Conservation (phyloP, 441 rosid genomes). For the Corymbia citriodora region DNA sequence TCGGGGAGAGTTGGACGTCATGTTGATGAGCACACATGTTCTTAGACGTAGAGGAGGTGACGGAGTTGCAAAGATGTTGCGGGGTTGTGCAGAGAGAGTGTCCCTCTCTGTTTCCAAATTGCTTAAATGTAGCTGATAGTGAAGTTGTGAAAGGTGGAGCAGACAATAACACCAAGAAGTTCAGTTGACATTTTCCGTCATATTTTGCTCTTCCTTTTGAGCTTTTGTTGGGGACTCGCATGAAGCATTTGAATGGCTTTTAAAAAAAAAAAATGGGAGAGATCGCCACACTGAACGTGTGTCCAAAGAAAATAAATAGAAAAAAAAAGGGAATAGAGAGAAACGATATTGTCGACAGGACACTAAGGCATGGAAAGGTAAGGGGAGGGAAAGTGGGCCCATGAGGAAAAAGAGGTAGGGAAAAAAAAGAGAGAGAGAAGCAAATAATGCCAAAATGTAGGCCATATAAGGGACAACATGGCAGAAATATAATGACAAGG, state of each 20-base stretch:
- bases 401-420: accelerated
- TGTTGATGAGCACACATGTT: conserved; percentile 34
- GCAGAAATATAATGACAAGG: no score
- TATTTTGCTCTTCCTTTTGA: no score
- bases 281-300: no score
- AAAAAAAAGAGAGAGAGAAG: no score
- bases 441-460: not conserved
- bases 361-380: no score
- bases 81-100: no score
- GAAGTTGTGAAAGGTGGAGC: not conserved
- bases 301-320: accelerated
- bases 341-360: accelerated
- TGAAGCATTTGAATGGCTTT: no score
- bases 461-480: not conserved
- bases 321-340: no score
- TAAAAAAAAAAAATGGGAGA: accelerated
- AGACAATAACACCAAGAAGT: no score
- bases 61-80: conserved; percentile 18
- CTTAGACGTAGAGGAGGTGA: conserved; percentile 13
- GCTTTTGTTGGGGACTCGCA: accelerated
- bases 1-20: not conserved
- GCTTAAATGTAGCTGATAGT: not conserved
- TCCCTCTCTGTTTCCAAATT: not conserved
- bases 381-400: not conserved
- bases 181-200: no score